Percentiles rank a stretch among this genome's conserved stretches.
phyloP scores from a whole-genome alignment of 495 filamentous ascomycete genomes.

The Neurospora sp. region DNA sequence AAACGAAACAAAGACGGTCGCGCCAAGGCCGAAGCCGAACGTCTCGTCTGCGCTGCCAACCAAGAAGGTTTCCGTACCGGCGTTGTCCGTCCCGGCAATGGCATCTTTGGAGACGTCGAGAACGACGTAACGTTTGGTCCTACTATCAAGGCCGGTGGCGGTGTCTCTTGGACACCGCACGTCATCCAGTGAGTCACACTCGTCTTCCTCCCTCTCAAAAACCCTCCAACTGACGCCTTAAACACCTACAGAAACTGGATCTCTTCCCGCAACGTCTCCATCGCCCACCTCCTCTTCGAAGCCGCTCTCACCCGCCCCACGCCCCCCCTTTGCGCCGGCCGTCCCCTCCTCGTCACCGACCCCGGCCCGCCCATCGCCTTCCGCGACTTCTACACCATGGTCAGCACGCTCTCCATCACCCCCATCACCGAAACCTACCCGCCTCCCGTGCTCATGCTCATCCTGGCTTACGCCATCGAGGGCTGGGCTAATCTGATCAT shows the following conservation, averaged over 20 bases:
- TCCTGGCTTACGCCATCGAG: conserved; percentile 41
- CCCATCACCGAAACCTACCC: conserved; percentile 20
- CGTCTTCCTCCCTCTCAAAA: background rate
- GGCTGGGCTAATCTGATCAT: conserved; percentile 21
- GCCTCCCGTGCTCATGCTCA: conserved; percentile 35
- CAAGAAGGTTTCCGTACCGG: conserved; percentile 42
- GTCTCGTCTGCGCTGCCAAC: conserved; percentile 39
- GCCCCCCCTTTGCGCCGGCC: conserved; percentile 30
- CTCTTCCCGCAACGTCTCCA: conserved; percentile 44
- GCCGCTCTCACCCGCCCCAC: conserved; percentile 32
- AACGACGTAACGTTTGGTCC: conserved; percentile 32
- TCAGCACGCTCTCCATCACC: conserved; percentile 15
- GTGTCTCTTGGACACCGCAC: conserved; percentile 35
- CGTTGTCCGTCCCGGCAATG: conserved; percentile 47
- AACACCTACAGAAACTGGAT: conserved; percentile 32
- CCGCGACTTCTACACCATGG: conserved; percentile 21
- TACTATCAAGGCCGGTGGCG: conserved; percentile 10
- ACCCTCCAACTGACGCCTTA: background rate
- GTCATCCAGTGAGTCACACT: conserved; percentile 28
- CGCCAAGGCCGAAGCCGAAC: conserved; percentile 45
- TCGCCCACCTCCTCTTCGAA: conserved; percentile 48
- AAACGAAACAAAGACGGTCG: conserved; percentile 21
- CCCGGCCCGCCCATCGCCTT: conserved; percentile 24
- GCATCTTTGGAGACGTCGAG: conserved; percentile 41
- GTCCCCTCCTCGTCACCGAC: conserved; percentile 34